Evolutionary conservation across 331 rosid species (phyloP), one percentile per base, ranked within the genome.

Genomic region (Ulmus americana): DNA sequence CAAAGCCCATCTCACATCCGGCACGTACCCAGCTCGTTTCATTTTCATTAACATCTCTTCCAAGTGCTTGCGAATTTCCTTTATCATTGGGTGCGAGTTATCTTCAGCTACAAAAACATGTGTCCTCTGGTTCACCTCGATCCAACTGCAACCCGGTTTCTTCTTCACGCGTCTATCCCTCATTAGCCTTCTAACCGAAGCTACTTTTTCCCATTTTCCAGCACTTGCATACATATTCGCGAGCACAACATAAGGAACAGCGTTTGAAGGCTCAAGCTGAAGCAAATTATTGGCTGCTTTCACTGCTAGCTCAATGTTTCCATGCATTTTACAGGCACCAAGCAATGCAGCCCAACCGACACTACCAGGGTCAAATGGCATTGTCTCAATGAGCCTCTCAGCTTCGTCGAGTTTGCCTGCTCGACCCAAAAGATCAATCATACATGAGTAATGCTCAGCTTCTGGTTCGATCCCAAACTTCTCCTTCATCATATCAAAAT

Each of bases 101-200:
- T 86, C 97, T 78, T 88, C 95, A 10, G 96, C 95, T 57, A 88
- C 86, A 47, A 88, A 91, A 53, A 80, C 77, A 40, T 84, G 88
- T 40, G 79, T 72, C 70, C 76, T 81, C 75, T 76, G 85, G 39
- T 80, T 77, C 64, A 88, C 70, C 83, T 92, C 97, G n/a, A 86
- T 88, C 97, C 96, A 88, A 71, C 94, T 85, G 75, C 92, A 82
- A 59, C 97, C 97, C 3, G 96, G 96, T 72, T 85, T 84, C 85
- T 86, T 86, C 85, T 82, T 88, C 85, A 86, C 70, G 18, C 96
- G 90, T 74, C 89, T 84, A 28, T 75, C 95, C 20, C 90, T 78
- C 96, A 86, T 91, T 49, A 81, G 42, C 80, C 67, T 85, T 72
- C 95, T 83, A 11, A 83, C 39, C 5, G 55, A 70, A 52, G 94